Evolutionary conservation across 805 yeast species (phyloP), one percentile per base, ranked within the genome.

Genomic region (Hanseniaspora occidentalis): DNA sequence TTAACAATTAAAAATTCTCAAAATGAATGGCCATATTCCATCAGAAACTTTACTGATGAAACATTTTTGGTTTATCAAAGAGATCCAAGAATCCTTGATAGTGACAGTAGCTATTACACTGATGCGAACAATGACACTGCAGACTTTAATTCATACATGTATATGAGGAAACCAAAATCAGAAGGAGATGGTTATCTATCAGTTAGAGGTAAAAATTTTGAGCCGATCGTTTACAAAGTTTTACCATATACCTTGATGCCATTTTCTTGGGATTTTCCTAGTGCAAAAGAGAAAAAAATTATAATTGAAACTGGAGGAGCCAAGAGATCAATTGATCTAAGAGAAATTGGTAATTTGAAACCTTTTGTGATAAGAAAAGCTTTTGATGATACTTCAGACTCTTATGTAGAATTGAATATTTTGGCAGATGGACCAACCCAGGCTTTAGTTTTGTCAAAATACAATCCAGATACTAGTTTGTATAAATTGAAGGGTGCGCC

Each of bases 191-290:
- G 9, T 13, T 29, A 29, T 16, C 17, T n/a, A n/a, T 13, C 9
- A 10, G 16, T 18, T 4, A 18, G 33, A 29, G 33, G 33, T 3
- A 41, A 41, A 13, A 27, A 9, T 2, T 88, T 80, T 60, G 77
- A 75, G 46, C 96, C 96, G 0, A 69, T 85, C 9, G 76, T 70
- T 51, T 92, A 89, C 56, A 71, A 75, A 36, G 69, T 94, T 10
- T 96, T 97, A 0, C 77, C 94, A 1, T 76, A 75, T 52, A 83
- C 95, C 60, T 94, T 85, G 2, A 92, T 92, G 97, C 96, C 97
- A 0, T 92, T 92, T 57, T 84, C 98, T 0, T 92, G 96, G 88
- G 98, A 92, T 57, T 92, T 73, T 60, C 98, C 98, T 1, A 85
- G 94, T 39, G 96, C 95, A 0, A 64, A 73, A 8, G 71, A 79